Evolutionary conservation across 2,329 filamentous ascomycete species (phyloP).

Genomic region (Colletotrichum nymphaeae): DNA sequence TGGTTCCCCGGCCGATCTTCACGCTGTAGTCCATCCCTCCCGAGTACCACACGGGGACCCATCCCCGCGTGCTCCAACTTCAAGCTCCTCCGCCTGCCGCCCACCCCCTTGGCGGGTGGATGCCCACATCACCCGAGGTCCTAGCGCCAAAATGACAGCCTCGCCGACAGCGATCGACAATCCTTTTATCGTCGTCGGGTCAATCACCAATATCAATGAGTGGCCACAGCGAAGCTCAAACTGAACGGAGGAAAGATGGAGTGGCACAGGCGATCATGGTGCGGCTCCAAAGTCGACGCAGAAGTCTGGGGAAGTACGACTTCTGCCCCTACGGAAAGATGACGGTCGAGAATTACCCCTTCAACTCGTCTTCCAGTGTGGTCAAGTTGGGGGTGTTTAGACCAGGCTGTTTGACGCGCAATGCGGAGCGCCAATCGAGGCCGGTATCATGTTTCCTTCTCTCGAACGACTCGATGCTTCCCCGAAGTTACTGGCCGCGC

Average conservation of each 20-base stretch:
- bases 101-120: constrained; percentile 17
- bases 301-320: not conserved
- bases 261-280: not conserved
- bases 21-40: constrained; percentile 3
- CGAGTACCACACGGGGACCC: constrained; percentile 7
- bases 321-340: not conserved
- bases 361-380: not conserved
- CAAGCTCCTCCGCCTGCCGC: not conserved
- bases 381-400: not conserved
- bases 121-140: constrained; percentile 32
- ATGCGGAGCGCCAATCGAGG: not conserved
- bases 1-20: constrained; percentile 9
- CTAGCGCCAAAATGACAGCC: constrained; percentile 31
- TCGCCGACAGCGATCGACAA: constrained; percentile 29
- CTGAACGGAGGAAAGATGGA: not conserved
- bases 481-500: not conserved
- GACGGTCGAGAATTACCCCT: not conserved
- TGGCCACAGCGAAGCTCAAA: not conserved
- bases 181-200: not conserved
- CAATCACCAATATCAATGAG: constrained; percentile 13
- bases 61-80: constrained; percentile 14
- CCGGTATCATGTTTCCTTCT: not conserved
- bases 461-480: not conserved
- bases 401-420: not conserved
- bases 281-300: constrained; percentile 2